Conservation (phyloP, 148 eudicot genomes). For the Tetragonia tetragonoides region DNA sequence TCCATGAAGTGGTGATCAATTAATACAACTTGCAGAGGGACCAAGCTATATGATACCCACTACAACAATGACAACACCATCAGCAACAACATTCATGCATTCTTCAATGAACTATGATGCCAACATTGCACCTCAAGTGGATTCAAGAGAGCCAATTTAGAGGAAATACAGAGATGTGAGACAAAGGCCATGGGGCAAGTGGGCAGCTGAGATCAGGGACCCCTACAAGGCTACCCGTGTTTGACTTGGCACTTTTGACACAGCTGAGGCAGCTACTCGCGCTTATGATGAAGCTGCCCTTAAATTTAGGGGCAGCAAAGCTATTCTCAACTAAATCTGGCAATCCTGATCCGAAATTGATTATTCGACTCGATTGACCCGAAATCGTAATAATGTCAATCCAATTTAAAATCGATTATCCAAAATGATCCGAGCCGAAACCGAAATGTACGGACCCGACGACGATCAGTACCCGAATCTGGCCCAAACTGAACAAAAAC, state of each 20-base stretch:
- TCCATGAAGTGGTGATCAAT: neutral
- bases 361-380: too few relatives aligned
- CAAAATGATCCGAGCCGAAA: too few relatives aligned
- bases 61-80: conserved; percentile 16
- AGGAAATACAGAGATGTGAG: conserved; percentile 82
- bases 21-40: conserved; percentile 26
- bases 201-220: conserved; percentile 91
- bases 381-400: too few relatives aligned
- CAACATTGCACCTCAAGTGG: conserved; percentile 18
- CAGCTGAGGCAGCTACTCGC: conserved; percentile 74
- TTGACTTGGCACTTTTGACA: conserved; percentile 78
- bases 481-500: too few relatives aligned
- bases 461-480: too few relatives aligned
- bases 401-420: too few relatives aligned
- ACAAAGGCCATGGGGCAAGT: conserved; percentile 86
- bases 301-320: conserved; percentile 64
- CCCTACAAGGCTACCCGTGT: conserved; percentile 76
- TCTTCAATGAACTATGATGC: conserved; percentile 9
- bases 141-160: conserved; percentile 18
- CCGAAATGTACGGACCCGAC: too few relatives aligned
- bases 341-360: too few relatives aligned
- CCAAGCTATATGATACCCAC: conserved; percentile 22
- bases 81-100: conserved; percentile 31
- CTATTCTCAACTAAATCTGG: conserved; percentile 82
- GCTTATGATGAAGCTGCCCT: conserved; percentile 80